Base-by-base conservation (phyloP, 2,329 filamentous ascomycete species). In the Thelonectria discophora region DNA sequence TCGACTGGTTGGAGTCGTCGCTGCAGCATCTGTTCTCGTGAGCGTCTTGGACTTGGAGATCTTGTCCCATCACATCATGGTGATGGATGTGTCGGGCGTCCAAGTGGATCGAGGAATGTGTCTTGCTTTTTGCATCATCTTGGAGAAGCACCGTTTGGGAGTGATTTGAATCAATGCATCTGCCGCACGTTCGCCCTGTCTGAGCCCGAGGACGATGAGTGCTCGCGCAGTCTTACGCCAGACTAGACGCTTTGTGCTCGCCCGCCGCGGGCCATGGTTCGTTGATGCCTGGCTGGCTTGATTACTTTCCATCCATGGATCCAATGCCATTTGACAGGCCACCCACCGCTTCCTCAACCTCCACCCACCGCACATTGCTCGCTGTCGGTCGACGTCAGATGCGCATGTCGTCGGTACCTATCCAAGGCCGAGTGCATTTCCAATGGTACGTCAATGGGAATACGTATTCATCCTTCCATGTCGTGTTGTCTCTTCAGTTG, bases 321-420 rank as follows among this genome's bases (percentile, higher is more conserved):
- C 62, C 61, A 49, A 45, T 58, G 45, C 46, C 62, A 64, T 52
- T 57, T 65, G 63, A 65, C 63, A 65, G 60, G 46, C 60, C 63
- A 65, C 63, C 63, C 60, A 65, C 48, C 43, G 42, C 60, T 46
- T 53, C 40, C 45, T 52, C 55, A 49, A 49, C 58, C 20, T 53
- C 53, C 39, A 65, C 53, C 54, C 48, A 56, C 45, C 60, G 49
- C 49, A 62, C 42, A n/a, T 24, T 20, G 21, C 34, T 60, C 37
- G 42, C 27, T 40, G 45, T 46, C 20, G 54, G 24, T 47, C 34
- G 49, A 46, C 42, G 58, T 61, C 53, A 61, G 53, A 52, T 43
- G 58, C 52, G 55, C 52, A 55, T 52, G 53, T 42, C 49, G 18
- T 10, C 4, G 27, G 27, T 30, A 30, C 27, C 58, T 42, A 37